Evolutionary conservation across 768 basidiomycete genomes (phyloP).

Genomic region (Russula sp.): DNA sequence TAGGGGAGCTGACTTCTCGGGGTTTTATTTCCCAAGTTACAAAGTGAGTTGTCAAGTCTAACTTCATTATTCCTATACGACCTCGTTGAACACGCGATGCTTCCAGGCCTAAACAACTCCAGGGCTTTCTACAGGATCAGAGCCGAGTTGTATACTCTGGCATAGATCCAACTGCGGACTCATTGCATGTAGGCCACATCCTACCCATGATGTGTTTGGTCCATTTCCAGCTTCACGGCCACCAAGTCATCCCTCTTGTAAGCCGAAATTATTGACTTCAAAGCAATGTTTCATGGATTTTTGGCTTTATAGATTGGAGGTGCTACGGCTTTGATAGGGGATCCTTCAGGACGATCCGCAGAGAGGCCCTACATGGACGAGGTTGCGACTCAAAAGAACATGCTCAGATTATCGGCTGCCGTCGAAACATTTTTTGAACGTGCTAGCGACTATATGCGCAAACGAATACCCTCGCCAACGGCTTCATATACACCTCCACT

Average conservation of each 20-base stretch:
- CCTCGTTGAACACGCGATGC: not conserved
- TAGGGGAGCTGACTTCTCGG: slow-evolving; percentile 24
- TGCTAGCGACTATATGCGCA: slow-evolving; percentile 58
- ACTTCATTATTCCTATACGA: not conserved
- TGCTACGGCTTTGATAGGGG: slow-evolving; percentile 94
- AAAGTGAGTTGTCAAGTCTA: slow-evolving; percentile 18
- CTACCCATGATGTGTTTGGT: slow-evolving; percentile 82
- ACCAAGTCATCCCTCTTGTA: slow-evolving; percentile 80
- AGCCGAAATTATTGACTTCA: slow-evolving; percentile 34
- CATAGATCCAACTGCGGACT: slow-evolving; percentile 87
- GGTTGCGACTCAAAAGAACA: slow-evolving; percentile 62
- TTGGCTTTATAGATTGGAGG: slow-evolving; percentile 73
- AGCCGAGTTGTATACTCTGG: slow-evolving; percentile 74
- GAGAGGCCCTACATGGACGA: slow-evolving; percentile 72
- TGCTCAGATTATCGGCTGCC: slow-evolving; percentile 55
- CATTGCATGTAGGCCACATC: slow-evolving; percentile 92
- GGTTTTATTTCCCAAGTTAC: slow-evolving; percentile 30
- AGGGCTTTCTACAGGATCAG: slow-evolving; percentile 15
- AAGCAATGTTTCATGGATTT: slow-evolving; percentile 13
- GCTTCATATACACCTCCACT: slow-evolving; percentile 35
- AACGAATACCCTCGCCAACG: slow-evolving; percentile 15
- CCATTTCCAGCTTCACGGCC: slow-evolving; percentile 86
- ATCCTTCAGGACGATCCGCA: slow-evolving; percentile 84
- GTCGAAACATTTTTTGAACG: slow-evolving; percentile 70
- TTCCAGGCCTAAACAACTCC: slow-evolving; percentile 27